Percentiles rank a stretch among this genome's conserved stretches.
These are phyloP conservation scores for Pseudohyphozyma bogoriensis DNA, from an alignment of 768 basidiomycete genomes.

Conservation along the genomic window DNA sequence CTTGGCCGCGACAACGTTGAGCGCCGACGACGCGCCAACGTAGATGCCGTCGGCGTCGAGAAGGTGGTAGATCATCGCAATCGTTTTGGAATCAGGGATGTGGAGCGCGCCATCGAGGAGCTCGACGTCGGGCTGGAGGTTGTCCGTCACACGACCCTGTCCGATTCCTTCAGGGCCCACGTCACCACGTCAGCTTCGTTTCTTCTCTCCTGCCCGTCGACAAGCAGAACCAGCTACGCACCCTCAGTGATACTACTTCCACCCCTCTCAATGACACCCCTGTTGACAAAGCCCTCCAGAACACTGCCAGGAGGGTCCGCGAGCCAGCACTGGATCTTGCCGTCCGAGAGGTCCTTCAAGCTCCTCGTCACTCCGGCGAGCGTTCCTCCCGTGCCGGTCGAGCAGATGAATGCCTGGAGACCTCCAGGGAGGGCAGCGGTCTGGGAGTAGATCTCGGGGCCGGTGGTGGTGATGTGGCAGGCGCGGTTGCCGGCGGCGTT, in stretches of 20 bases:
- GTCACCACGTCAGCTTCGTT: conserved; percentile 2
- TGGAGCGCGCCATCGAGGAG: conserved; percentile 67
- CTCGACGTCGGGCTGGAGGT: conserved; percentile 69
- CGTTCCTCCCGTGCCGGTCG: conserved; percentile 94
- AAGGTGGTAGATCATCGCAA: conserved; percentile 86
- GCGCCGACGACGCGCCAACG: conserved; percentile 81
- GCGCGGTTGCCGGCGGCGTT: conserved; percentile 51
- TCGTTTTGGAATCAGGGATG: conserved; percentile 77
- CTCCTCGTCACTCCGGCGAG: conserved; percentile 78
- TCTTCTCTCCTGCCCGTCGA: neutral
- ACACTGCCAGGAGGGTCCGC: conserved; percentile 97
- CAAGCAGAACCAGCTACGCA: conserved; percentile 34
- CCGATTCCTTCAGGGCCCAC: conserved; percentile 98
- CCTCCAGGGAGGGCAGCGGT: conserved; percentile 48
- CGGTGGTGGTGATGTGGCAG: conserved; percentile 80
- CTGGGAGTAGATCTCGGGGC: conserved; percentile 94
- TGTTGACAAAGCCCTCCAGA: conserved; percentile 67
- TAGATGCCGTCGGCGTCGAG: conserved; percentile 88
- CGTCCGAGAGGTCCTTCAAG: conserved; percentile 75
- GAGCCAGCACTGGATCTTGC: conserved; percentile 70
- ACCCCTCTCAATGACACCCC: conserved; percentile 59
- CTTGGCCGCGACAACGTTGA: conserved; percentile 89
- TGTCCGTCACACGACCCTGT: conserved; percentile 88
- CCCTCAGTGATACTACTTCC: conserved; percentile 93
- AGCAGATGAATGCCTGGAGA: conserved; percentile 82